phyloP scores from a whole-genome alignment of 2,329 filamentous ascomycete species.

The Tolypocladium ophioglossoides region DNA sequence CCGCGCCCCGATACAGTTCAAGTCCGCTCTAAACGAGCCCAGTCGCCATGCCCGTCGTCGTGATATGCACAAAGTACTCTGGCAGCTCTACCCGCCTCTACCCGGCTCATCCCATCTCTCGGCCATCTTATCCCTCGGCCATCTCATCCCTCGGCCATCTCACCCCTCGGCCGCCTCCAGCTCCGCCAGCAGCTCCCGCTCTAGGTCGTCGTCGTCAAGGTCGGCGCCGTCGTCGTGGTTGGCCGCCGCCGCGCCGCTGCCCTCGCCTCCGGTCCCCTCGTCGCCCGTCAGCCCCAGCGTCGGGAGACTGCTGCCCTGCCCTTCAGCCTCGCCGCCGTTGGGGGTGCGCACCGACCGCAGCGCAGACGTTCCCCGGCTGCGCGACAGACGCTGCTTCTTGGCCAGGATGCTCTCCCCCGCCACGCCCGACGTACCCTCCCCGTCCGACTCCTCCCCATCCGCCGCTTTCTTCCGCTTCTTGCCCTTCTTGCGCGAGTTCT shows the following conservation, averaged over 20 bases:
- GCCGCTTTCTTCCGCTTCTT: slow-evolving; percentile 21
- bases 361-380: slow-evolving; percentile 32
- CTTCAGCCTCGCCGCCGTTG: slow-evolving; percentile 22
- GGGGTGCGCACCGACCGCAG: slow-evolving; percentile 34
- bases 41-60: not conserved
- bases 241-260: slow-evolving; percentile 10
- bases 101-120: not conserved
- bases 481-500: slow-evolving; percentile 14
- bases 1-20: not conserved
- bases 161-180: slow-evolving; percentile 32
- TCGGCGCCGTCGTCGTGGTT: slow-evolving; percentile 24
- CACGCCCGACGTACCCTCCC: slow-evolving; percentile 16
- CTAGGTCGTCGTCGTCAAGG: slow-evolving; percentile 42
- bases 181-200: slow-evolving; percentile 52
- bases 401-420: slow-evolving; percentile 28
- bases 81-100: not conserved
- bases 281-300: slow-evolving; percentile 27
- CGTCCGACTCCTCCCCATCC: slow-evolving; percentile 21
- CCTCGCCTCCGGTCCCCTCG: slow-evolving; percentile 10
- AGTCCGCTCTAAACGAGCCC: not conserved
- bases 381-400: slow-evolving; percentile 41
- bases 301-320: slow-evolving; percentile 25
- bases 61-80: not conserved
- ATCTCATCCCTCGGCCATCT: too few species aligned
- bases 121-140: too few species aligned